phyloP scores from a whole-genome alignment of 805 yeast species.

The Suhomyces tanzawaensis region DNA sequence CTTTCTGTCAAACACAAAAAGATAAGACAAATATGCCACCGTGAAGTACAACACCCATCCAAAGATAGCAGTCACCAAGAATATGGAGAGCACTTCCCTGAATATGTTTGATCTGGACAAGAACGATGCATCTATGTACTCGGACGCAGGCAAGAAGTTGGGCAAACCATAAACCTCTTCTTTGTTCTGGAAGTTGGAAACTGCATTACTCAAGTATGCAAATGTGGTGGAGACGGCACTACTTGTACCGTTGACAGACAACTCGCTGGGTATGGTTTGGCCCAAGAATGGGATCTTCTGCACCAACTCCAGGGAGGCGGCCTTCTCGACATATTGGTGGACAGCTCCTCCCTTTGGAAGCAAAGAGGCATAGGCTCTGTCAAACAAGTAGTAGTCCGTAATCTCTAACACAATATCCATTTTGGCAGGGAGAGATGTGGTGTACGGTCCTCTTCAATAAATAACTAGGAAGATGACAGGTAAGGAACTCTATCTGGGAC shows the following conservation, averaged over 20 bases:
- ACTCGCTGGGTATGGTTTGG: conserved; percentile 3
- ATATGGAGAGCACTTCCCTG: conserved; percentile 69
- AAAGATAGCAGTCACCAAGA: conserved; percentile 68
- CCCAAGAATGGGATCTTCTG: conserved; percentile 7
- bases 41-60: conserved; percentile 81
- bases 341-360: conserved; percentile 57
- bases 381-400: conserved; percentile 70
- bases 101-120: conserved; percentile 68
- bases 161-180: conserved; percentile 64
- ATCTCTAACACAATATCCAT: conserved; percentile 94
- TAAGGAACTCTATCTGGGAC: no score
- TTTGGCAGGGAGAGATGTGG: conserved; percentile 6
- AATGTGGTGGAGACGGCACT: conserved; percentile 13
- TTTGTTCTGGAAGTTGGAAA: conserved; percentile 26
- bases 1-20: conserved; percentile 78
- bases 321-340: conserved; percentile 21
- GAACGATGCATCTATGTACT: conserved; percentile 61
- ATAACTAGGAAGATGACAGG: background rate
- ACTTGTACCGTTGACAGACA: conserved; percentile 6
- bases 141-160: conserved; percentile 51
- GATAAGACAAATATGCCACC: conserved; percentile 75
- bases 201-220: conserved; percentile 12
- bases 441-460: background rate
- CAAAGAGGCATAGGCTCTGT: conserved; percentile 65
- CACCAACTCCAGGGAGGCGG: conserved; percentile 7